Evolutionary conservation across 2,329 filamentous ascomycete species (phyloP), one percentile per base, ranked within the genome.

Genomic region (Alternaria panax): DNA sequence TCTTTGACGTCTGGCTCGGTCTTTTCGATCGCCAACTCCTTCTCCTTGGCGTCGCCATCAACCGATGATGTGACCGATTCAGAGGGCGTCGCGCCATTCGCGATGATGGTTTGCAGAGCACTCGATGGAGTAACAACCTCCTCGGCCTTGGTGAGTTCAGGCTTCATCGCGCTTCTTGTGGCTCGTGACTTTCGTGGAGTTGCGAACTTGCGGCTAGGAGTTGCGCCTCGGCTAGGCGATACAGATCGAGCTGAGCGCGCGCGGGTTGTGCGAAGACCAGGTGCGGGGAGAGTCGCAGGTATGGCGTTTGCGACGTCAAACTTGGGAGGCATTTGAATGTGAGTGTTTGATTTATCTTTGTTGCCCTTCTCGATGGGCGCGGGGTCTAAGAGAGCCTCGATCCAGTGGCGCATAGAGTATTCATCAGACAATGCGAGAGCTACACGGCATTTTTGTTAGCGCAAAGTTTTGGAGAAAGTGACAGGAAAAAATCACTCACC

Each of bases 301-400:
- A 64, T 22, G 75, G 67, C 77, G 42, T 80, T 79, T 20, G 85
- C 80, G 28, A 88, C 65, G 52, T 91, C 88, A 73, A 91, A 96
- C 68, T 88, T 90, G 22, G 95, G 95, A 45, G 95, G 95, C 24
- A 92, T 88, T 16, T 86, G 81, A 66, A 97, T 97, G 62, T 85
- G 87, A 24, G 64, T 58, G 81, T 92, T 93, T 65, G 88, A 85
- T 55, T 92, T 86, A 65, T 89, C 90, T 65, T 87, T 87, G 25
- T 86, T 83, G 53, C 84, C 85, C 73, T 86, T 86, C 46, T 83
- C 83, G 61, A 98, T 96, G 27, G 93, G 90, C 64, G 90, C 83
- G n/a, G 92, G 88, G 75, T 98, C 94, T 50, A 99, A 86, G 18
- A 99, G 85, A n/a, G 95, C 95, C 57, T 88, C 88, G 68, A 99